A percentile compares a stretch with the other conserved stretches of the same genome.
These are phyloP conservation scores for Geotrichum reessii DNA, from an alignment of 1,139 yeast species.

Conservation along the genomic window DNA sequence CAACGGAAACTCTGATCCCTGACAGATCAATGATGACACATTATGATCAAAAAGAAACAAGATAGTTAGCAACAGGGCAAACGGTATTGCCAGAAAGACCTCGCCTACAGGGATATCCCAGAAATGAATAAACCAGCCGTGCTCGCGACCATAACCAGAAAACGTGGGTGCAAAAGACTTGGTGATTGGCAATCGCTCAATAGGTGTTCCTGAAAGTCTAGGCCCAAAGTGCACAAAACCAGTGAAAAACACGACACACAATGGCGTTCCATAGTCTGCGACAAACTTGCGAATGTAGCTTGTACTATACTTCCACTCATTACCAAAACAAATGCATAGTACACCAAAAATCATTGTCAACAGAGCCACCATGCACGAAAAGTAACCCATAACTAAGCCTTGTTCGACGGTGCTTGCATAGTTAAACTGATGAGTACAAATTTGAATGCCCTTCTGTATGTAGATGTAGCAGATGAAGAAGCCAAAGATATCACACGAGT, in stretches of 20 bases:
- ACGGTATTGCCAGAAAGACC: conserved; percentile 85
- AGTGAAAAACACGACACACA: conserved; percentile 79
- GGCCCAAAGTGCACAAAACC: conserved; percentile 92
- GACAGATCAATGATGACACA: conserved; percentile 88
- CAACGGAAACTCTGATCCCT: conserved; percentile 72
- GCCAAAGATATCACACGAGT: conserved; percentile 92
- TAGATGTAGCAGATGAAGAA: conserved; percentile 86
- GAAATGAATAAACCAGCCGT: conserved; percentile 74
- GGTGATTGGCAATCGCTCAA: conserved; percentile 65
- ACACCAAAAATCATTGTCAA: conserved; percentile 72
- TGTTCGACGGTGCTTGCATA: conserved; percentile 29
- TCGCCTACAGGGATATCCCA: conserved; percentile 71
- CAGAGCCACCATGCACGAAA: conserved; percentile 67
- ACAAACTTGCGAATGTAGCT: conserved; percentile 61
- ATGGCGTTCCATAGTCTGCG: conserved; percentile 80
- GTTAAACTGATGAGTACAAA: conserved; percentile 63
- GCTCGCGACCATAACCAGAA: conserved; percentile 37
- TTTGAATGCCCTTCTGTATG: conserved; percentile 84
- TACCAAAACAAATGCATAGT: conserved; percentile 55
- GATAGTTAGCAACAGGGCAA: conserved; percentile 76
- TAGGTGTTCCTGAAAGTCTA: conserved; percentile 46
- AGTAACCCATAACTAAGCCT: conserved; percentile 58
- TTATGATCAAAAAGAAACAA: conserved; percentile 93
- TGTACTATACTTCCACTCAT: conserved; percentile 54
- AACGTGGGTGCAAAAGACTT: conserved; percentile 70